Percentiles rank a stretch among this genome's conserved stretches.
phyloP scores from a whole-genome alignment of 257 asterid species.

The Datura wrightii region DNA sequence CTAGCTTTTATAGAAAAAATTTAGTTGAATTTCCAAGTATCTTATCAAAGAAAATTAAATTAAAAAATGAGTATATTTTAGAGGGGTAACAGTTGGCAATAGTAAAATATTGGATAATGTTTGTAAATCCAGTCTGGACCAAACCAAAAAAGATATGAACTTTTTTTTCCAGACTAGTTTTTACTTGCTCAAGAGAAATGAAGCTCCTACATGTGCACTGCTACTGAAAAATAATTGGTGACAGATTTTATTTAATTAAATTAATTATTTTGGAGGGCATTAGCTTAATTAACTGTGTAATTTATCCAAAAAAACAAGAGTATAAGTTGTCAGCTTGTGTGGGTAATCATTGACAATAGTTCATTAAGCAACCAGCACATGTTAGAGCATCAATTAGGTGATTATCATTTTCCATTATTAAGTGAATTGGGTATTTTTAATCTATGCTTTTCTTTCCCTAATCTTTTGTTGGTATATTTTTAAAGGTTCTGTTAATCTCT shows the following conservation, averaged over 20 bases:
- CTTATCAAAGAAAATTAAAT: background rate
- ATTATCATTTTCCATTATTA: background rate
- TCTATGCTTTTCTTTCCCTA: background rate
- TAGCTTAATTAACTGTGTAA: background rate
- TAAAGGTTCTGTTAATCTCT: background rate
- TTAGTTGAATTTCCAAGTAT: background rate
- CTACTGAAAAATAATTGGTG: slow-evolving; percentile 1
- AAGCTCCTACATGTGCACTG: slow-evolving; percentile 16
- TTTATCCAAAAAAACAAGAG: background rate
- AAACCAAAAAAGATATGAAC: background rate
- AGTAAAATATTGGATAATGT: slow-evolving; percentile 10
- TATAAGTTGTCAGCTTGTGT: slow-evolving; percentile 12
- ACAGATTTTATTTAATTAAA: background rate
- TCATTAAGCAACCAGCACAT: slow-evolving; percentile 16
- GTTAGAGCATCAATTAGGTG: slow-evolving; percentile 24
- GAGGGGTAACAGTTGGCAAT: background rate
- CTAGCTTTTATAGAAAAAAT: background rate
- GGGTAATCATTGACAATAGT: background rate
- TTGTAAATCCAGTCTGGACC: slow-evolving; percentile 21
- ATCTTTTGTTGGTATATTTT: background rate
- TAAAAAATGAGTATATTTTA: background rate
- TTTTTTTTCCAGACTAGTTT: slow-evolving; percentile 2
- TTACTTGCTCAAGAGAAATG: background rate
- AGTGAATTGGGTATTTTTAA: background rate
- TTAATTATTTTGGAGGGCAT: background rate